Evolutionary conservation across 306 rosid genomes (phyloP).

Genomic region (Fagus crenata): DNA sequence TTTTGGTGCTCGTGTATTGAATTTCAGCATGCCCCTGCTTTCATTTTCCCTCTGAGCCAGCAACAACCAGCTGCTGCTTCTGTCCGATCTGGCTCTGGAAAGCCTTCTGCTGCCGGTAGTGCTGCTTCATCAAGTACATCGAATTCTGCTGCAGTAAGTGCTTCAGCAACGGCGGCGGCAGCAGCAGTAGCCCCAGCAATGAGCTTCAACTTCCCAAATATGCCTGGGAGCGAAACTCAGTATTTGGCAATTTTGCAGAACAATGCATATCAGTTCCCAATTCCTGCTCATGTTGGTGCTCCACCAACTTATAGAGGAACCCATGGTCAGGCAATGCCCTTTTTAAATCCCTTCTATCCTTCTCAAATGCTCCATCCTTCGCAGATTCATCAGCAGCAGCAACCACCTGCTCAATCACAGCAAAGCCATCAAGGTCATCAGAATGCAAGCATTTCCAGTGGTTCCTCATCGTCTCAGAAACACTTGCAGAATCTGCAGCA

Average conservation of each 20-base stretch:
- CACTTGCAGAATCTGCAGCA: constrained; percentile 84
- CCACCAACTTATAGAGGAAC: constrained; percentile 83
- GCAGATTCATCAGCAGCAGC: constrained; percentile 65
- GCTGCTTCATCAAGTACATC: constrained; percentile 45
- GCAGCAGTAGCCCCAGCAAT: constrained; percentile 60
- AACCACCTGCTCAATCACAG: constrained; percentile 60
- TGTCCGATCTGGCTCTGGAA: constrained; percentile 71
- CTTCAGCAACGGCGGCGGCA: constrained; percentile 49
- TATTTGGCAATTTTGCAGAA: constrained; percentile 88
- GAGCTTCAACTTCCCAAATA: constrained; percentile 84
- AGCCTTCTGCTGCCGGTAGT: constrained; percentile 53
- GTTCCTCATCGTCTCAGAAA: constrained; percentile 82
- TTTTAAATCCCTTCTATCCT: constrained; percentile 76
- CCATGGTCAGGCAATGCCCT: constrained; percentile 76
- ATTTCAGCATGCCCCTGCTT: constrained; percentile 86
- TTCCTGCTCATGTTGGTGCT: constrained; percentile 85
- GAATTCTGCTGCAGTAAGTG: constrained; percentile 40
- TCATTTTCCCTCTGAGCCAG: constrained; percentile 83
- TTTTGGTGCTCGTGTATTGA: not conserved
- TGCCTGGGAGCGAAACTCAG: constrained; percentile 77
- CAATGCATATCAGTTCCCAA: constrained; percentile 80
- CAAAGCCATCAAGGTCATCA: constrained; percentile 73
- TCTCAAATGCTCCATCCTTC: constrained; percentile 87
- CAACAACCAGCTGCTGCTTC: constrained; percentile 85
- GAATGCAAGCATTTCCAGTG: constrained; percentile 63